Evolutionary conservation across 129 eudicot genomes (phyloP), one percentile per base, ranked within the genome.

Genomic region (Mikania micrantha): DNA sequence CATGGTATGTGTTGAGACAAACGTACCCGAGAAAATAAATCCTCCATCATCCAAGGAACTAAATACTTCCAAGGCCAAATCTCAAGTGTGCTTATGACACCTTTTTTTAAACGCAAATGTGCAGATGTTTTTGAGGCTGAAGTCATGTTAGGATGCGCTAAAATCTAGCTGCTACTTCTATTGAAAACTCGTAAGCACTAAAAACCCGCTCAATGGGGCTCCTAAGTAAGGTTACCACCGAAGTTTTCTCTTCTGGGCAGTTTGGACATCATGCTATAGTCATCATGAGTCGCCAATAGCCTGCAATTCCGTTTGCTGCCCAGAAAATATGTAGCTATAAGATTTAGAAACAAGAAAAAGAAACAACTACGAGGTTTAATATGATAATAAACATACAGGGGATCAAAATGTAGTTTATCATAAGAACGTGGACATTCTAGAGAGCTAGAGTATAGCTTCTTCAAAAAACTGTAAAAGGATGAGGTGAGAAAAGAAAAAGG

Each of bases 31-130:
- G 92, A 64, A 78, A 94, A 94, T 22, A 94, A 83, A 64, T 94
- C 97, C 76, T 85, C 93, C 78, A 86, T 84, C 95, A 94, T 89
- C 97, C 97, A 94, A 49, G 99, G 99, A 60, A 94, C 99, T 85
- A 94, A 74, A 81, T 86, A 87, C 78, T 94, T 94, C 99, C 99
- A 94, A 9, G 97, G 99, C 99, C 99, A 94, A 47, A 94, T 89
- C 62, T 89, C 95, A 25, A 94, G 80, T 3, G 99, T 89, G 79
- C 97, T 89, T 60, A 85, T 66, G 53, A 80, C 90, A 57, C 66
- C 64, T 16, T 36, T 79, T 76, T 77, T 87, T 60, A 67, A 59
- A 38, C 95, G 96, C 50, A 82, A 42, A 21, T 79, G 81, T 66
- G 58, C 60, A 62, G 84, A 58, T 75, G 79, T 79, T 80, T 58